phyloP scores from a whole-genome alignment of 768 basidiomycete species.

The Calocera viscosa region DNA sequence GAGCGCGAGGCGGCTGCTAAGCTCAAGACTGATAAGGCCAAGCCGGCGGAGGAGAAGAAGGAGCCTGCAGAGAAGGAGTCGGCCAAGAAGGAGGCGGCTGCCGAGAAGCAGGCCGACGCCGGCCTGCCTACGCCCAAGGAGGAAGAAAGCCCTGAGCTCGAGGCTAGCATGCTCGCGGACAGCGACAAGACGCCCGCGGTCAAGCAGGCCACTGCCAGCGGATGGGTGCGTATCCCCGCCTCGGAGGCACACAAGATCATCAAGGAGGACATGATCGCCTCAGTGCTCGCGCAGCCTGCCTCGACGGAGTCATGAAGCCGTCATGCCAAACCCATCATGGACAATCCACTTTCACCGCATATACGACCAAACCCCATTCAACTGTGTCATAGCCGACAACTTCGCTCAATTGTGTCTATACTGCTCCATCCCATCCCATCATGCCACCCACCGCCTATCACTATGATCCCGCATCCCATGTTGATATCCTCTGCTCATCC shows the following conservation, averaged over 20 bases:
- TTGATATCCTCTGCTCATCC: background rate
- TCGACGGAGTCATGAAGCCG: background rate
- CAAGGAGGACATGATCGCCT: background rate
- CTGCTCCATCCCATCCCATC: background rate
- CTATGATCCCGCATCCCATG: background rate
- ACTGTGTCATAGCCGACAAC: background rate
- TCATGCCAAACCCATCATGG: background rate
- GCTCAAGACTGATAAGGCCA: slow-evolving; percentile 16
- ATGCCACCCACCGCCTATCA: background rate
- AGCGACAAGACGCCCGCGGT: background rate
- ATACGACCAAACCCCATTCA: background rate
- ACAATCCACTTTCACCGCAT: background rate
- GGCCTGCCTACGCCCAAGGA: slow-evolving; percentile 17
- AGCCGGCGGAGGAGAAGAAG: slow-evolving; percentile 16
- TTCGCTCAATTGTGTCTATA: background rate
- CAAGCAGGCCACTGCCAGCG: background rate
- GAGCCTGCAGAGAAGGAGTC: slow-evolving; percentile 15
- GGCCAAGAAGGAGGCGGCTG: slow-evolving; percentile 11
- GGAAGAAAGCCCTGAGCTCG: slow-evolving; percentile 17
- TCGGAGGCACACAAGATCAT: background rate
- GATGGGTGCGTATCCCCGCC: slow-evolving; percentile 4
- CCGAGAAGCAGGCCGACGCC: slow-evolving; percentile 13
- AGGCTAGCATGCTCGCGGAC: slow-evolving; percentile 3
- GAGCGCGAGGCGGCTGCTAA: slow-evolving; percentile 22
- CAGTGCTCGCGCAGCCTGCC: background rate